Percentiles rank a stretch among this genome's conserved stretches.
Conservation (phyloP, 805 yeast genomes). For the Candida parachauliodes region DNA sequence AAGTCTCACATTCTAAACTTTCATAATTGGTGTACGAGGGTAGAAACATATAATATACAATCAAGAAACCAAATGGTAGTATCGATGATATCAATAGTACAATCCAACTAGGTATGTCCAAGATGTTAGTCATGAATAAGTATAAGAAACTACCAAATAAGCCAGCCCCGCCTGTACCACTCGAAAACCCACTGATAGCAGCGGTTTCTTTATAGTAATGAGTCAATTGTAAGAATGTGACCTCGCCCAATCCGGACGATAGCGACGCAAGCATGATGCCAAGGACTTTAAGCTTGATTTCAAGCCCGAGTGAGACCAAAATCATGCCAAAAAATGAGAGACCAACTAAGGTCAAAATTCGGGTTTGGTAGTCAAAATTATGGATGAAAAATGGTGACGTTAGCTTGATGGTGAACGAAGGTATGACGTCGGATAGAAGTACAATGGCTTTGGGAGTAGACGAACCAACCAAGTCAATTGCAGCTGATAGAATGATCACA, state of each 20-base stretch:
- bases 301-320: constrained; percentile 44
- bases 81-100: constrained; percentile 56
- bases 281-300: constrained; percentile 42
- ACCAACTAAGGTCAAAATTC: constrained; percentile 54
- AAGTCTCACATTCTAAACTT: constrained; percentile 2
- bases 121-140: constrained; percentile 66
- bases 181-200: constrained; percentile 83
- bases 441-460: constrained; percentile 81
- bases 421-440: constrained; percentile 80
- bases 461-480: constrained; percentile 86
- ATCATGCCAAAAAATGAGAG: constrained; percentile 76
- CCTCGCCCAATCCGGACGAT: constrained; percentile 88
- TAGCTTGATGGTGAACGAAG: constrained; percentile 70
- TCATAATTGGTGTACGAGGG: constrained; percentile 16
- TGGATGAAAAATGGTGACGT: constrained; percentile 80
- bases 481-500: constrained; percentile 89
- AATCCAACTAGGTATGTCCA: constrained; percentile 50
- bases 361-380: constrained; percentile 48
- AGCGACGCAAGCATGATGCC: constrained; percentile 80
- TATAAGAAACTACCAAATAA: constrained; percentile 73
- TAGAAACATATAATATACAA: constrained; percentile 22
- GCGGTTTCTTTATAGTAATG: constrained; percentile 58
- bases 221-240: constrained; percentile 82
- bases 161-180: constrained; percentile 98
- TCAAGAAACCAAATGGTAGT: constrained; percentile 51